phyloP scores from a whole-genome alignment of 257 asterid species.

The Rubia yunnanensis region DNA sequence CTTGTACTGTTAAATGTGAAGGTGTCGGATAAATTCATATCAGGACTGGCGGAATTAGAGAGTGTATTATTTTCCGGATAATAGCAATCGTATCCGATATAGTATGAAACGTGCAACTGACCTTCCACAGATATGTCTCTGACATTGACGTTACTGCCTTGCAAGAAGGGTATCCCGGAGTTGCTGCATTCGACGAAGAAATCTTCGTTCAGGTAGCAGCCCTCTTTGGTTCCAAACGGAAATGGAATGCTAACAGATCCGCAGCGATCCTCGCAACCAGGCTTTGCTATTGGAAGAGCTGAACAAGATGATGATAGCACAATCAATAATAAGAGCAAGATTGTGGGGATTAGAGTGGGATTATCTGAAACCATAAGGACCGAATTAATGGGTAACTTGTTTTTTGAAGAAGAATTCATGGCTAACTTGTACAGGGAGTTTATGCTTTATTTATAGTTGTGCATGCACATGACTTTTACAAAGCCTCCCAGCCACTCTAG shows the following conservation, averaged over 20 bases:
- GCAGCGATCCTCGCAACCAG: constrained; percentile 14
- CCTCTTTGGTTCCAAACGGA: constrained; percentile 22
- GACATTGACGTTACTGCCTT: neutral
- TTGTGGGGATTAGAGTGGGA: neutral
- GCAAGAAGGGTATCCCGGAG: neutral
- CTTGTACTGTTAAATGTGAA: constrained; percentile 10
- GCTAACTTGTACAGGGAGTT: too few species aligned
- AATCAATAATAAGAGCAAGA: neutral
- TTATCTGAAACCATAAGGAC: too few species aligned
- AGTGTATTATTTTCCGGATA: neutral
- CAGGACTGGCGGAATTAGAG: neutral
- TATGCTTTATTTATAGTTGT: too few species aligned
- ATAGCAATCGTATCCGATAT: constrained; percentile 15
- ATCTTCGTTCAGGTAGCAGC: neutral
- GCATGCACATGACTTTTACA: too few species aligned
- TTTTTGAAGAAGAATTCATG: too few species aligned
- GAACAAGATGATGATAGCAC: neutral
- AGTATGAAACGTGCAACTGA: neutral
- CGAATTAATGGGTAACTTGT: too few species aligned
- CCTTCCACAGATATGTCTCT: constrained; percentile 15
- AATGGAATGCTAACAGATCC: constrained; percentile 29
- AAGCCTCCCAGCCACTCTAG: too few species aligned
- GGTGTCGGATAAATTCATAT: neutral
- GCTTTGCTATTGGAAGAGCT: constrained; percentile 3
- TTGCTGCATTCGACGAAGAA: neutral